Evolutionary conservation across 345 rosid genomes (phyloP).

Genomic region (Heritiera littoralis): DNA sequence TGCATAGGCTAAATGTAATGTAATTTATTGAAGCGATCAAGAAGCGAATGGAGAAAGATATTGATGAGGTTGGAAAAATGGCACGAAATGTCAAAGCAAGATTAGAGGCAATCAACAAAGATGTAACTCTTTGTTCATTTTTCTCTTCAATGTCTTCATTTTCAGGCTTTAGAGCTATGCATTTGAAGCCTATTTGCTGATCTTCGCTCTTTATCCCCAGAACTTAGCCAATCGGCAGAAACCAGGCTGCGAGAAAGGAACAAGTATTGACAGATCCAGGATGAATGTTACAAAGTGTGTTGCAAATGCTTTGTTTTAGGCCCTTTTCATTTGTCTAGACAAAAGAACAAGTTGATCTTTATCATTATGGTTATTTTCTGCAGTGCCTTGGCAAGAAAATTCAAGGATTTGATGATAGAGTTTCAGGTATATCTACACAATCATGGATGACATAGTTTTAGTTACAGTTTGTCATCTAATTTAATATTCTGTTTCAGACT

Average conservation of each 20-base stretch:
- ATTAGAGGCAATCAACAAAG: conserved; percentile 76
- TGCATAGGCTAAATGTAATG: not conserved
- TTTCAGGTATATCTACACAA: conserved; percentile 63
- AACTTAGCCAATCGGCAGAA: conserved; percentile 83
- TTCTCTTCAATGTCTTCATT: not conserved
- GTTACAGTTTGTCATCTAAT: conserved; percentile 9
- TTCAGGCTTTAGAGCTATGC: conserved; percentile 3
- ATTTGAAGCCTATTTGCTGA: conserved; percentile 14
- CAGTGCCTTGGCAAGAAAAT: conserved; percentile 67
- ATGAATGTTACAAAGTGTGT: conserved; percentile 77
- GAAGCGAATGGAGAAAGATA: conserved; percentile 88
- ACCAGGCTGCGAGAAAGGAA: conserved; percentile 89
- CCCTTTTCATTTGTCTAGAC: not conserved
- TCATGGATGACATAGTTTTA: not conserved
- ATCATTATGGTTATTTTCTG: conserved; percentile 5
- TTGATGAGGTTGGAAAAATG: conserved; percentile 90
- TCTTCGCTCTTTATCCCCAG: conserved; percentile 37
- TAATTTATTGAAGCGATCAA: conserved; percentile 58
- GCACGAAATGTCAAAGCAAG: conserved; percentile 74
- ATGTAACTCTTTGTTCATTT: conserved; percentile 40
- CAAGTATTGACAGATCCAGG: conserved; percentile 85
- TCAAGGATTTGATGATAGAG: conserved; percentile 77
- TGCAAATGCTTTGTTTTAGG: conserved; percentile 3
- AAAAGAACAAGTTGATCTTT: not conserved
- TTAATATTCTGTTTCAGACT: conserved; percentile 45